A percentile compares a stretch with the other conserved stretches of the same genome.
Conservation (phyloP, 306 rosid species). For the Alnus glutinosa region DNA sequence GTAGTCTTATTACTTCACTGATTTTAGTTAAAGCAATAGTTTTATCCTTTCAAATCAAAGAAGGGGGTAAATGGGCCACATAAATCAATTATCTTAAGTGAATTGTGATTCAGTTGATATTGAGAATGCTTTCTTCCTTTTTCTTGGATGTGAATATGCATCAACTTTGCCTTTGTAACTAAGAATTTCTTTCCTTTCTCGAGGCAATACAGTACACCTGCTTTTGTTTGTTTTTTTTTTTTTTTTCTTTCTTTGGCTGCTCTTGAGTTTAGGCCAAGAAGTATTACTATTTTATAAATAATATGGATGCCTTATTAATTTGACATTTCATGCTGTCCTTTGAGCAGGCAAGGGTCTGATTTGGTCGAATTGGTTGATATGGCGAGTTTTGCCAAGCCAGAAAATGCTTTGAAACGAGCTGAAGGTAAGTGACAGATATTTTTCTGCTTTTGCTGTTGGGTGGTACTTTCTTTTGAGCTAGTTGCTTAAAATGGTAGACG, state of each 20-base stretch:
- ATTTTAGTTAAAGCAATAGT: not conserved
- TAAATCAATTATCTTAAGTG: not conserved
- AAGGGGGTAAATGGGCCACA: not conserved
- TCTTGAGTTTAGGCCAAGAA: not conserved
- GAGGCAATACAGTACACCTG: not conserved
- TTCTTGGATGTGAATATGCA: not conserved
- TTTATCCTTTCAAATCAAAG: not conserved
- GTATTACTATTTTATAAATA: not conserved
- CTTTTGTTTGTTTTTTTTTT: not conserved
- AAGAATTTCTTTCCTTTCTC: not conserved
- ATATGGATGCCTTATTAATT: not conserved
- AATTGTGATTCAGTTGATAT: not conserved
- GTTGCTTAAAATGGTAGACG: not conserved
- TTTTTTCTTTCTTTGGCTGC: not conserved
- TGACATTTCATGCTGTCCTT: not conserved
- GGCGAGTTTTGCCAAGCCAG: slow-evolving; percentile 59
- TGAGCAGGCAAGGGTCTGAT: slow-evolving; percentile 6
- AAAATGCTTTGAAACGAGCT: slow-evolving; percentile 65
- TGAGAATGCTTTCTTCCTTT: not conserved
- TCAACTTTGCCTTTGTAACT: not conserved
- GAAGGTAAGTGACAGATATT: slow-evolving; percentile 40
- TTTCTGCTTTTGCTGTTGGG: not conserved
- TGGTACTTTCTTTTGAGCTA: not conserved
- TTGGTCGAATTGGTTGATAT: slow-evolving; percentile 26
- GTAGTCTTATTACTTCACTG: not conserved